phyloP scores from a whole-genome alignment of 2,329 filamentous ascomycete species.

The Acrocalymma vagum region DNA sequence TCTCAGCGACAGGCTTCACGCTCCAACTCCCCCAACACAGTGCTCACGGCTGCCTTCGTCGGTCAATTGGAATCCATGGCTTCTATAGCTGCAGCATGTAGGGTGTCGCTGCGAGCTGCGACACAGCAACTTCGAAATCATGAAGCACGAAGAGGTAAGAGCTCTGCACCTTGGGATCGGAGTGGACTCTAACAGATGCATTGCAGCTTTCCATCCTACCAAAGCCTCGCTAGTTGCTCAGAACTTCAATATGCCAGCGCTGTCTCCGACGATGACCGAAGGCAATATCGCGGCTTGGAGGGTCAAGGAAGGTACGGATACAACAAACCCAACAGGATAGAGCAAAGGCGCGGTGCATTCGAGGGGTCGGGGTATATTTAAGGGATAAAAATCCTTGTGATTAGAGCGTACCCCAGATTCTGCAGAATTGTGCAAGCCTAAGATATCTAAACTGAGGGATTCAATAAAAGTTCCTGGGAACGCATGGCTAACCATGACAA shows the following conservation, averaged over 20 bases:
- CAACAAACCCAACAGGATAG: slow-evolving; percentile 9
- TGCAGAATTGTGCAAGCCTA: neutral
- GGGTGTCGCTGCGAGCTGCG: slow-evolving; percentile 69
- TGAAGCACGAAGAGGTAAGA: slow-evolving; percentile 67
- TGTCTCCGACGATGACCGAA: slow-evolving; percentile 94
- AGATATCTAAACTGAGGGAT: neutral
- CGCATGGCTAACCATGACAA: slow-evolving; percentile 32
- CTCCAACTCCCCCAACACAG: slow-evolving; percentile 18
- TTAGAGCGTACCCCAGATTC: no score
- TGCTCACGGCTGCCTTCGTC: slow-evolving; percentile 20
- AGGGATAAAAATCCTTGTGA: no score
- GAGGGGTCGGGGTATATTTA: no score
- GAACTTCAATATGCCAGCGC: slow-evolving; percentile 90
- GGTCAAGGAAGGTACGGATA: slow-evolving; percentile 78
- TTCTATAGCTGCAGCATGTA: slow-evolving; percentile 71
- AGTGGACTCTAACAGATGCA: slow-evolving; percentile 26
- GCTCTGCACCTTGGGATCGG: slow-evolving; percentile 17
- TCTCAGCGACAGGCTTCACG: slow-evolving; percentile 17
- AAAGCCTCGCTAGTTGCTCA: slow-evolving; percentile 74
- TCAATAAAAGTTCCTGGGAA: no score
- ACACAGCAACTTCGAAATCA: slow-evolving; percentile 61
- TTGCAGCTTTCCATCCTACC: slow-evolving; percentile 70
- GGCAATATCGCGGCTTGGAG: slow-evolving; percentile 87
- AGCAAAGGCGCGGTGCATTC: neutral
- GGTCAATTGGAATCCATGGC: slow-evolving; percentile 62